Percentiles rank a stretch among this genome's conserved stretches.
Evolutionary conservation across 805 yeast genomes (phyloP).

Genomic region (Metschnikowia lochheadii): DNA sequence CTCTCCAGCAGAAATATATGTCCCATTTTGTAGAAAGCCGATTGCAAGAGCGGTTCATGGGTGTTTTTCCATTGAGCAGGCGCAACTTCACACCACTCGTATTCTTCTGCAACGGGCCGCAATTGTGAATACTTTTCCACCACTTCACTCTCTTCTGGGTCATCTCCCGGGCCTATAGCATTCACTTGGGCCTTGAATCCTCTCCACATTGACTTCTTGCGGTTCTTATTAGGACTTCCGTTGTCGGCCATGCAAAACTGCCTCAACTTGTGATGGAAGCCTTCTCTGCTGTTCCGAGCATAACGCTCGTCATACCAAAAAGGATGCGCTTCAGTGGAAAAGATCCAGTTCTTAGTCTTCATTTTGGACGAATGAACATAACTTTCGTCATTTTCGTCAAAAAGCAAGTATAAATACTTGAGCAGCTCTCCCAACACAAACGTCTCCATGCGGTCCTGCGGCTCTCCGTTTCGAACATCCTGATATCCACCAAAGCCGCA

Average conservation of each 20-base stretch:
- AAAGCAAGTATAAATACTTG: slow-evolving; percentile 75
- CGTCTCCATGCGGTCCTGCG: slow-evolving; percentile 85
- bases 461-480: slow-evolving; percentile 57
- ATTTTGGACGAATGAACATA: slow-evolving; percentile 31
- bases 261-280: slow-evolving; percentile 3
- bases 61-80: slow-evolving; percentile 20
- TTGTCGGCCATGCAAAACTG: not conserved
- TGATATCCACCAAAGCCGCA: slow-evolving; percentile 84
- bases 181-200: not conserved
- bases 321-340: slow-evolving; percentile 92
- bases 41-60: slow-evolving; percentile 22
- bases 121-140: not conserved
- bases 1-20: slow-evolving; percentile 45
- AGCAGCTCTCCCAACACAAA: slow-evolving; percentile 85
- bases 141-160: not conserved
- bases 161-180: not conserved
- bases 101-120: slow-evolving; percentile 8
- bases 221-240: not conserved
- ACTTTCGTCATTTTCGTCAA: slow-evolving; percentile 58
- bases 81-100: slow-evolving; percentile 29
- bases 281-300: slow-evolving; percentile 7
- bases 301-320: slow-evolving; percentile 57
- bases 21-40: slow-evolving; percentile 36
- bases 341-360: slow-evolving; percentile 52
- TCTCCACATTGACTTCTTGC: slow-evolving; percentile 5